A percentile compares a stretch with the other conserved stretches of the same genome.
These are phyloP conservation scores for Saturnispora mendoncae DNA, from an alignment of 805 yeast genomes.

Conservation along the genomic window DNA sequence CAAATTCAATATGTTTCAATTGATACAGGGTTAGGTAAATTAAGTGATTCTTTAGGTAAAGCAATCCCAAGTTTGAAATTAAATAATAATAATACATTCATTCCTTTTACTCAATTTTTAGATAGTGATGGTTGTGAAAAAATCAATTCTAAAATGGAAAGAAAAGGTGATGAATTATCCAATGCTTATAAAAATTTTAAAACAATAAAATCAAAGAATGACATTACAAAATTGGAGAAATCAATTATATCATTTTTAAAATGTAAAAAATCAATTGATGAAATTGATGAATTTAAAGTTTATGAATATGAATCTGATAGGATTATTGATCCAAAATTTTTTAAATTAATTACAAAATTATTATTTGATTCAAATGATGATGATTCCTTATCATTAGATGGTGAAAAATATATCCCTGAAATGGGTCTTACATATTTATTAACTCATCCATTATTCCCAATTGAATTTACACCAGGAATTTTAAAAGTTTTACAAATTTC, in stretches of 20 bases:
- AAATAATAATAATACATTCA: constrained; percentile 13
- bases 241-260: constrained; percentile 26
- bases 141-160: constrained; percentile 20
- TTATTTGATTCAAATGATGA: constrained; percentile 27
- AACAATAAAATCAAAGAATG: constrained; percentile 17
- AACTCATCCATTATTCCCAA: constrained; percentile 84
- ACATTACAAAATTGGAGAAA: constrained; percentile 26
- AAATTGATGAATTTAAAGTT: constrained; percentile 27
- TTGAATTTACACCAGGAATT: constrained; percentile 44
- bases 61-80: constrained; percentile 29
- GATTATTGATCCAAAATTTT: constrained; percentile 50
- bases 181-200: constrained; percentile 25
- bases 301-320: constrained; percentile 61
- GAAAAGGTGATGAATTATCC: constrained; percentile 19
- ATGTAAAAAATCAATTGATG: constrained; percentile 11
- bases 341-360: constrained; percentile 34
- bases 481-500: constrained; percentile 40
- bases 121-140: constrained; percentile 16
- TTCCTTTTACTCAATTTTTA: constrained; percentile 15
- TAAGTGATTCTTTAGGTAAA: constrained; percentile 64
- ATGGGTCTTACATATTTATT: constrained; percentile 59
- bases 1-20: constrained; percentile 38
- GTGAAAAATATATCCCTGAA: constrained; percentile 39
- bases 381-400: constrained; percentile 13
- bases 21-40: constrained; percentile 57